Percentiles rank a stretch among this genome's conserved stretches.
Conservation (phyloP, 345 rosid genomes). For the Populus simonii region DNA sequence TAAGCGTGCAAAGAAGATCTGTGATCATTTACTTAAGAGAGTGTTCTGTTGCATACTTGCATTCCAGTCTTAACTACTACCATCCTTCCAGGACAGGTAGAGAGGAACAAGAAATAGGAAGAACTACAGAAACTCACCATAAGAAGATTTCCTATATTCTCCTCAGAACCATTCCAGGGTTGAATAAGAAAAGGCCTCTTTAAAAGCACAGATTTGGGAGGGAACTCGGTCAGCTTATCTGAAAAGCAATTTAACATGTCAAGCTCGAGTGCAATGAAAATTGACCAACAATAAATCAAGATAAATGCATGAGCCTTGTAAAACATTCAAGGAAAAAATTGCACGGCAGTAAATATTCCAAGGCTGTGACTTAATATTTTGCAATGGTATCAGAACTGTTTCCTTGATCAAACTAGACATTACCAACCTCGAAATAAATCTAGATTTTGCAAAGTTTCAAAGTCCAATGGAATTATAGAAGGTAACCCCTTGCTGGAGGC, state of each 20-base stretch:
- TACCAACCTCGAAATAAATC: constrained; percentile 65
- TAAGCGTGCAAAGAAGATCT: neutral
- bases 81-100: neutral
- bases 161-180: constrained; percentile 86
- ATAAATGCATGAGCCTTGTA: neutral
- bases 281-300: neutral
- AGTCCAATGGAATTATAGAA: constrained; percentile 61
- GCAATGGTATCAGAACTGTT: neutral
- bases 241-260: constrained; percentile 23
- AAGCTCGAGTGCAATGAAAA: constrained; percentile 11
- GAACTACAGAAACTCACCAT: constrained; percentile 58
- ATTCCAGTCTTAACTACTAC: constrained; percentile 3
- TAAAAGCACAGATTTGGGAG: constrained; percentile 57
- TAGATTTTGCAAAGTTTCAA: constrained; percentile 70
- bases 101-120: neutral
- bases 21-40: neutral
- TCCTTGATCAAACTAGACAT: neutral
- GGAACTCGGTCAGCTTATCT: constrained; percentile 63
- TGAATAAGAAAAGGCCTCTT: constrained; percentile 63
- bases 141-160: constrained; percentile 76
- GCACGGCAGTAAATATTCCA: neutral
- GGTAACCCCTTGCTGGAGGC: constrained; percentile 63
- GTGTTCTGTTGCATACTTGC: neutral
- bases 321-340: neutral
- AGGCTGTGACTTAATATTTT: neutral